Evolutionary conservation across 208 protist species (phyloP), one percentile per base, ranked within the genome.

Genomic region (Novymonas esmeraldas): DNA sequence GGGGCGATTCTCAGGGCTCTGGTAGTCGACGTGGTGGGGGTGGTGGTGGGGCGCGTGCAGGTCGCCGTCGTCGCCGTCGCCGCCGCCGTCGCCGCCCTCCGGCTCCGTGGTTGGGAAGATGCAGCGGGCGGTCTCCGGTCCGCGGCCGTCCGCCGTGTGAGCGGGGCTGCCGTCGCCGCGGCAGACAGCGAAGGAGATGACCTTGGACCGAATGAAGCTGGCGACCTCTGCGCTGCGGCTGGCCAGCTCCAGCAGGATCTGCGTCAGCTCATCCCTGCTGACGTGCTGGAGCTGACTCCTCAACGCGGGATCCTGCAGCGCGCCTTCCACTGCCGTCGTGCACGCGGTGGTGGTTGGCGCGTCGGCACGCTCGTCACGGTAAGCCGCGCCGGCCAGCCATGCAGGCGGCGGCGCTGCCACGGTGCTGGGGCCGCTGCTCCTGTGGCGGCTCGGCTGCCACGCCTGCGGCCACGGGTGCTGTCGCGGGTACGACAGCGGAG

Each of bases 121-220:
- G 61, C 69, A 75, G 34, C 69, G 69, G 26, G 69, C 69, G 18
- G 69, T 69, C 54, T n/a, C n/a, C n/a, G n/a, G n/a, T n/a, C 28
- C 42, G 24, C 20, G 60, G 38, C 29, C 59, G 34, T 64, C 7
- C 28, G 20, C 26, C 58, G n/a, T 31, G 44, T 3, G 31, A 29
- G 33, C 55, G 55, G n/a, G n/a, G n/a, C n/a, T n/a, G 24, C 38
- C 34, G n/a, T 74, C 46, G 16, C 76, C 75, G 48, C 79, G 81
- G 6, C 78, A 79, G 22, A 89, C 73, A 2, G 79, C 63, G 60
- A 93, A 84, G 54, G 89, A 78, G 59, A 70, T 64, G 6, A 82
- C 84, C 64, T 93, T 93, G 39, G 75, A 80, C 45, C 83, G 77
- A 64, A 93, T 90, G 61, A 93, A 93, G 28, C 67, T 36, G 14